Conservation (phyloP, 331 rosid genomes). For the Stylosanthes scabra region DNA sequence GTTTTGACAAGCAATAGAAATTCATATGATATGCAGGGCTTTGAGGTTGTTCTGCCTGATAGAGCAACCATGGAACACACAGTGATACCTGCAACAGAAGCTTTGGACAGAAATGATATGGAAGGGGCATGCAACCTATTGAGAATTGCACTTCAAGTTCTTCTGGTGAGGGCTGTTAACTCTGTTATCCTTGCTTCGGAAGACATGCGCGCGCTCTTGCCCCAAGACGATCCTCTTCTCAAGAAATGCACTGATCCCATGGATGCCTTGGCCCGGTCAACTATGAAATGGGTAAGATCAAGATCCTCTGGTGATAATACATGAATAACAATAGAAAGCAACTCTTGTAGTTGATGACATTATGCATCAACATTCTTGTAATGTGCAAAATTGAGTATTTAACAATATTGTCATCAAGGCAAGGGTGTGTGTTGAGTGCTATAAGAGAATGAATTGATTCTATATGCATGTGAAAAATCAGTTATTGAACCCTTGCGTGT, state of each 20-base stretch:
- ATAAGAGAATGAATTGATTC: constrained; percentile 28
- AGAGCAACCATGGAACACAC: constrained; percentile 64
- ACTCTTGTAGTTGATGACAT: not conserved
- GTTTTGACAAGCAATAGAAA: constrained; percentile 17
- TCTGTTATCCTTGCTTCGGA: constrained; percentile 56
- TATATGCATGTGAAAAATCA: constrained; percentile 34
- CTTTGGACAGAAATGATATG: constrained; percentile 60
- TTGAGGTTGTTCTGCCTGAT: constrained; percentile 64
- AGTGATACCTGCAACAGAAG: constrained; percentile 59
- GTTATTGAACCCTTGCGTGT: not conserved
- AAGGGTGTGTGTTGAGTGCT: constrained; percentile 4
- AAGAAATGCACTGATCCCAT: constrained; percentile 54
- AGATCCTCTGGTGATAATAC: constrained; percentile 38
- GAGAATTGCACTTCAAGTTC: constrained; percentile 68
- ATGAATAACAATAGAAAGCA: constrained; percentile 29
- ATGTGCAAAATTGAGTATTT: constrained; percentile 29
- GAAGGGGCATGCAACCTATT: constrained; percentile 64
- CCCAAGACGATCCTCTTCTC: constrained; percentile 55
- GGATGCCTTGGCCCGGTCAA: constrained; percentile 53
- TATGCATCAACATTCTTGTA: constrained; percentile 27
- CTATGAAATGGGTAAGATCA: constrained; percentile 52
- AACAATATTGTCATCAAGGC: too few species aligned
- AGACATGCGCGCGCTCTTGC: constrained; percentile 53
- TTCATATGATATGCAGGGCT: constrained; percentile 49
- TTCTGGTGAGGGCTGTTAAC: constrained; percentile 62